These are phyloP conservation scores for Sonneratia alba DNA, from an alignment of 345 rosid species.

Conservation along the genomic window DNA sequence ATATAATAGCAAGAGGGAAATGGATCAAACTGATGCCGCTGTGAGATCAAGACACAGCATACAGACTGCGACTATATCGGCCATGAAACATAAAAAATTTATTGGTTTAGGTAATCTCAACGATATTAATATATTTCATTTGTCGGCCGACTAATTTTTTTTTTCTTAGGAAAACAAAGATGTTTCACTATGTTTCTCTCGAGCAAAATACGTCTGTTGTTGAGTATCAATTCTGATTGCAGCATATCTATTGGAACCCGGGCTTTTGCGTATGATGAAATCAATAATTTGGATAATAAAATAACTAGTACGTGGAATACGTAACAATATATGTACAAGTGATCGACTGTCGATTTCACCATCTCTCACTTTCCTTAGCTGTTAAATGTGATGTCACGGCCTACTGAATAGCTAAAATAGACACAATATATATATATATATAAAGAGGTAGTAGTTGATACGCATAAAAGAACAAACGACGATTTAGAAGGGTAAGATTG, in stretches of 20 bases:
- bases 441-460: constrained; percentile 19
- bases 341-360: constrained; percentile 24
- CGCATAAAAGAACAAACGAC: constrained; percentile 13
- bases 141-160: too few species aligned
- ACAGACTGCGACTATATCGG: not conserved
- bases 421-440: constrained; percentile 11
- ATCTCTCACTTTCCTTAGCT: constrained; percentile 38
- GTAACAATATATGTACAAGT: not conserved
- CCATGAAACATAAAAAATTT: not conserved
- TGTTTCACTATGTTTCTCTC: too few species aligned
- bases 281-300: not conserved
- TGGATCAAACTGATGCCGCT: not conserved
- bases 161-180: too few species aligned
- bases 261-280: too few species aligned
- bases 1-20: too few species aligned
- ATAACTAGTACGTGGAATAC: not conserved
- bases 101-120: not conserved
- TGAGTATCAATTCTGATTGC: too few species aligned
- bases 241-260: too few species aligned
- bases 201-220: too few species aligned
- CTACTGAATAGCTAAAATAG: constrained; percentile 22
- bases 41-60: not conserved
- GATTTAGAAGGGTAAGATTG: not conserved
- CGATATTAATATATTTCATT: not conserved
- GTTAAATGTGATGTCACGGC: constrained; percentile 35